Conservation (phyloP, 345 rosid genomes). For the Acer negundo region DNA sequence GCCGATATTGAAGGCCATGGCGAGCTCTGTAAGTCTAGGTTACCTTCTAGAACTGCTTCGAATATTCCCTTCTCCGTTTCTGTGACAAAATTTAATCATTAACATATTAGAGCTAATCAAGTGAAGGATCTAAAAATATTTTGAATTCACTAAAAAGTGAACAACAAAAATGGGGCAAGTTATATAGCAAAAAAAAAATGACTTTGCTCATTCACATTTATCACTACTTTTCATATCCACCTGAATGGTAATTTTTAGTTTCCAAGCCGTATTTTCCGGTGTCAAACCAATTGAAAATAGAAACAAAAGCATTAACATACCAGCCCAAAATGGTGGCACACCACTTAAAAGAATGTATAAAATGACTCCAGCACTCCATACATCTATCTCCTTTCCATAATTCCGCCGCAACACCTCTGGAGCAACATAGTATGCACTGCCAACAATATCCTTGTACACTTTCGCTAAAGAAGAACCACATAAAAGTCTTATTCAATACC, state of each 20-base stretch:
- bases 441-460: slow-evolving; percentile 60
- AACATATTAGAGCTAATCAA: neutral
- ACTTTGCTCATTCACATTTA: neutral
- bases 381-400: slow-evolving; percentile 88
- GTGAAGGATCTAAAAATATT: neutral
- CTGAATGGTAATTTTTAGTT: neutral
- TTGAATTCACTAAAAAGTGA: neutral
- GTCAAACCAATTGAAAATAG: neutral
- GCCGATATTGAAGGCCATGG: slow-evolving; percentile 85
- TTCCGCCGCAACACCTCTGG: slow-evolving; percentile 75
- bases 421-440: slow-evolving; percentile 90
- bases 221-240: neutral
- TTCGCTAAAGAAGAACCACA: slow-evolving; percentile 47
- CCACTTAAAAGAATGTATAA: slow-evolving; percentile 94
- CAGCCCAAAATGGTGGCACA: slow-evolving; percentile 94
- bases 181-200: neutral
- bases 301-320: slow-evolving; percentile 35
- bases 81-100: slow-evolving; percentile 29
- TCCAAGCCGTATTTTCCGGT: neutral
- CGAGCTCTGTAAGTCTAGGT: slow-evolving; percentile 58
- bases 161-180: neutral
- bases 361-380: slow-evolving; percentile 95
- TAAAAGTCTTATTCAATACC: neutral
- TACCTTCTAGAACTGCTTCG: slow-evolving; percentile 46
- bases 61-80: slow-evolving; percentile 77